Evolutionary conservation across 2,329 filamentous ascomycete genomes (phyloP), one percentile per base, ranked within the genome.

Genomic region (Aspergillus floridensis): DNA sequence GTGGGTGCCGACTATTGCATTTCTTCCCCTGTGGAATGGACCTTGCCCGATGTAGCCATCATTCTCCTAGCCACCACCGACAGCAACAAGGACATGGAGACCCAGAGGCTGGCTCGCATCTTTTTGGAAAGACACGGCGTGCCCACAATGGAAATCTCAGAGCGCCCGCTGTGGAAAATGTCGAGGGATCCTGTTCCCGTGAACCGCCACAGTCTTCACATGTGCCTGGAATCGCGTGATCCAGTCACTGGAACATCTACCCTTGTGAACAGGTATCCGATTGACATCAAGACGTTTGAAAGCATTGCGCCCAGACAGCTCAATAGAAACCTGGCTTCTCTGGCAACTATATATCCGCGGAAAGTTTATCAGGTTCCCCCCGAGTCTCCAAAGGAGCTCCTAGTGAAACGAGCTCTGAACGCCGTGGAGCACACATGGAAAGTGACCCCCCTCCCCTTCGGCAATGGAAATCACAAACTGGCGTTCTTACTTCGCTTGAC

Each of bases 261-360:
- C 11, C 68, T 78, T 19, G 54, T 77, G 41, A 70, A 68, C 64
- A 74, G 70, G 48, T 80, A 70, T 59, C 79, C 80, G 14, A 77
- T 82, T 58, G 79, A 81, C 61, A 61, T 82, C 50, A 72, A 74
- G 60, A 80, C 77, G 0, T 81, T 81, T 55, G 71, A 81, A 63
- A 79, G 75, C 58, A 79, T 82, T 61, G 74, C 79, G 14, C 74
- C 79, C 12, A 66, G 73, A 12, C 78, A 81, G 51, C 70, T 82
- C 29, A 81, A 81, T 63, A 71, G 76, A 35, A 80, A 81, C 58
- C 65, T 82, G 24, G 77, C 79, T 31, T 79, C 75, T 22, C 69
- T 80, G 41, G 72, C 71, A 46, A 68, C 67, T 21, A 67, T 72
- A 31, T 72, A 72, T 59, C 66, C 70, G 22, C 71, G 65, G 56